Base-by-base conservation (phyloP, 176 grass and related monocot genomes). In the Eleusine coracana region DNA sequence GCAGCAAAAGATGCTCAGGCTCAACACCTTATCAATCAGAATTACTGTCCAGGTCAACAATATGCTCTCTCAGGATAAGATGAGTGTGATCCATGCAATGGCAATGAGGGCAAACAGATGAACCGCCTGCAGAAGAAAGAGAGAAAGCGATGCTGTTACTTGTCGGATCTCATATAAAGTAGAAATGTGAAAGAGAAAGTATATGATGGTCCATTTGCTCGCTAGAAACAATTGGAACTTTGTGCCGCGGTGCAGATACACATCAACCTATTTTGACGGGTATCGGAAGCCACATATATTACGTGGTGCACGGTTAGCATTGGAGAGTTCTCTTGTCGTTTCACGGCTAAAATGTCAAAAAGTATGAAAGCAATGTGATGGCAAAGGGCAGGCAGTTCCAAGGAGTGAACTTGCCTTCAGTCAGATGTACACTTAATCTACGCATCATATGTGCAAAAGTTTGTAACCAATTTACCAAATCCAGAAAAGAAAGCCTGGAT, bases 11-110 rank as follows among this genome's bases (percentile, higher is more conserved):
- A 64, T 77, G 27, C 21, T 73, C 29, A 50, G 50, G 31, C 2
- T 60, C 69, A 16, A 10, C 28, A 66, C 49, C 23, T 61, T 78
- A 21, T 78, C 56, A 6, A 21, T 76, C 46, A 23, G 18, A 65
- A 49, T 49, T 82, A 71, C 66, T 38, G 58, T 44, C 49, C 7
- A 36, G 31, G 59, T 66, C 64, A 73, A 23, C 6, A 67, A 45
- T 82, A 85, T 85, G 88, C 86, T 25, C 82, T 86, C 58, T 94
- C 68, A 88, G 71, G 82, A 86, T 86, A 94, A 86, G 70, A 74
- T 38, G 73, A 90, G 65, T 37, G 87, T 13, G 85, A 89, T 84
- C 27, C 40, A 78, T 73, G 74, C 72, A 39, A 88, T 18, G 61
- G 68, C 48, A 52, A 86, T 66, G 55, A 90, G 70, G 27, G 62